Conservation (phyloP, 2,329 filamentous ascomycete genomes). For the Ceratocystis huliohia region DNA sequence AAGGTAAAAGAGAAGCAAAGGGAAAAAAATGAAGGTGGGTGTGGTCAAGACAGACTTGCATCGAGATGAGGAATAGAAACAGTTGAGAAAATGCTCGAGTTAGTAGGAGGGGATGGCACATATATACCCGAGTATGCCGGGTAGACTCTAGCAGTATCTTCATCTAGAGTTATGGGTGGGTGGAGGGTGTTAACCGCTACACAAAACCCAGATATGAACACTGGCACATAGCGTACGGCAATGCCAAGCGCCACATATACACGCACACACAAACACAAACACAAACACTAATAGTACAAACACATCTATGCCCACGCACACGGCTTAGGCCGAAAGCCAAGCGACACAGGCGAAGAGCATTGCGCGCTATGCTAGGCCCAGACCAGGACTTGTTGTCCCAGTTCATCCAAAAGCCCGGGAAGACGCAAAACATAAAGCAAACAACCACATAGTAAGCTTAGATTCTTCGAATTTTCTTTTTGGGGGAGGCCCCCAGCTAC, state of each 20-base stretch:
- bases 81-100: neutral
- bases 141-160: neutral
- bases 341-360: neutral
- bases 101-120: neutral
- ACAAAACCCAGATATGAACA: neutral
- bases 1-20: neutral
- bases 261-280: no score
- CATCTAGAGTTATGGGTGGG: neutral
- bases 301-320: neutral
- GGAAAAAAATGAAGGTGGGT: neutral
- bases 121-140: neutral
- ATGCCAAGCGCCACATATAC: neutral
- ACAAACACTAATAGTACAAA: neutral
- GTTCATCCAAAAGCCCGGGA: neutral
- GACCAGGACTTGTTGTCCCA: neutral
- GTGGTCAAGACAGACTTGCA: neutral
- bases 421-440: neutral
- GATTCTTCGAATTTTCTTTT: neutral
- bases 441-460: neutral
- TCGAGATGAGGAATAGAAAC: constrained; percentile 5
- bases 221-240: no score
- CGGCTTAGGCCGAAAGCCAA: neutral
- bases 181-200: no score
- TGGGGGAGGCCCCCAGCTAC: no score
- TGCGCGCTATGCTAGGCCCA: neutral